phyloP scores from a whole-genome alignment of 805 yeast genomes.

The Pichia nakasei region DNA sequence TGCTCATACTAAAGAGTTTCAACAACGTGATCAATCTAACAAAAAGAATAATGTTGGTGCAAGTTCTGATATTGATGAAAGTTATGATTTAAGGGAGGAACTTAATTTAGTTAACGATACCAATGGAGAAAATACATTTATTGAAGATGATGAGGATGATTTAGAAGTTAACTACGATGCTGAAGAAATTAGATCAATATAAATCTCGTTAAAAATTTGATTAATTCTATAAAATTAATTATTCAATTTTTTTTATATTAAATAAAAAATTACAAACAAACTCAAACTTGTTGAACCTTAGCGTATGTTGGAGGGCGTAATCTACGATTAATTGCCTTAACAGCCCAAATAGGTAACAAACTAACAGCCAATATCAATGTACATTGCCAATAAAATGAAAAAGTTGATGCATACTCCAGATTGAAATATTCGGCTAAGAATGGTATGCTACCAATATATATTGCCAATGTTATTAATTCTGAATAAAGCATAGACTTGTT shows the following conservation, averaged over 20 bases:
- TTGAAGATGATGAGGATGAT: slow-evolving; percentile 1
- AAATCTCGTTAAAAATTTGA: no score
- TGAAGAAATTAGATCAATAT: neutral
- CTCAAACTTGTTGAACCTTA: slow-evolving; percentile 71
- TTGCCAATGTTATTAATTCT: slow-evolving; percentile 57
- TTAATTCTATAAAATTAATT: no score
- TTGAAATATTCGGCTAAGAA: slow-evolving; percentile 83
- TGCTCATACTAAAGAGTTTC: slow-evolving; percentile 84
- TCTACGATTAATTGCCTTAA: slow-evolving; percentile 62
- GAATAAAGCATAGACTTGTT: slow-evolving; percentile 64
- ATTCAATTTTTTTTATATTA: no score
- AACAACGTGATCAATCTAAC: slow-evolving; percentile 30
- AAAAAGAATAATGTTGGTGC: neutral
- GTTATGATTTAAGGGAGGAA: neutral
- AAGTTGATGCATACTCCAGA: slow-evolving; percentile 42
- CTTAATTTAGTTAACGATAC: neutral
- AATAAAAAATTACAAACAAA: no score
- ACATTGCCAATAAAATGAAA: slow-evolving; percentile 59
- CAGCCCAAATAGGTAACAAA: slow-evolving; percentile 83
- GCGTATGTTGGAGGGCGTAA: slow-evolving; percentile 94
- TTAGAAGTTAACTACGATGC: neutral
- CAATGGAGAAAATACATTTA: neutral
- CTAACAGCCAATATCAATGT: slow-evolving; percentile 57
- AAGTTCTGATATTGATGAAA: neutral
- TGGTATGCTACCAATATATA: slow-evolving; percentile 73